phyloP scores from a whole-genome alignment of 768 basidiomycete species.

The Dendrothele bispora region DNA sequence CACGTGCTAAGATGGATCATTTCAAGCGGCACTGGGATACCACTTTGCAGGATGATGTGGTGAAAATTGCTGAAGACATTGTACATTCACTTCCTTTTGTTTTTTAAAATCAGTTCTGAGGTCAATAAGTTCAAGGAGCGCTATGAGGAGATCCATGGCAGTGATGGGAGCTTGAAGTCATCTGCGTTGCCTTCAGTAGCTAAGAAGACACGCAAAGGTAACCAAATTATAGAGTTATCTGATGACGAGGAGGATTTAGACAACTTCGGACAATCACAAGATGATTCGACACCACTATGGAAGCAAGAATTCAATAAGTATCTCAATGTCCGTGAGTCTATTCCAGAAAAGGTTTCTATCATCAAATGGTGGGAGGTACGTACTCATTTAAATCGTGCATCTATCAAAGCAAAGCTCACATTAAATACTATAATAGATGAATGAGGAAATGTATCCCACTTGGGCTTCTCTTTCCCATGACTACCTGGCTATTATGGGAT shows the following conservation, averaged over 20 bases:
- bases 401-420: too few relatives aligned
- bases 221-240: too few relatives aligned
- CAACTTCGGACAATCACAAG: not conserved
- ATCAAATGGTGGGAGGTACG: conserved; percentile 37
- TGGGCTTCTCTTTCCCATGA: conserved; percentile 38
- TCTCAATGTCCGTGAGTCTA: conserved; percentile 12
- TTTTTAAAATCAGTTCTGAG: too few relatives aligned
- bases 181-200: too few relatives aligned
- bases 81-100: too few relatives aligned
- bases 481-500: conserved; percentile 37
- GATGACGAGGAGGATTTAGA: conserved; percentile 10
- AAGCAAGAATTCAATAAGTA: conserved; percentile 22
- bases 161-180: too few relatives aligned
- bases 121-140: too few relatives aligned
- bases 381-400: conserved; percentile 7
- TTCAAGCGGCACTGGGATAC: conserved; percentile 25
- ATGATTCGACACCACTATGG: conserved; percentile 13
- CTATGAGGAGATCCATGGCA: too few relatives aligned
- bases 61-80: too few relatives aligned
- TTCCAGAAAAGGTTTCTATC: conserved; percentile 18
- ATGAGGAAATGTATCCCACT: conserved; percentile 25
- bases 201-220: too few relatives aligned
- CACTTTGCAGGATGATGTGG: conserved; percentile 9
- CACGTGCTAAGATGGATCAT: conserved; percentile 17
- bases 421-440: conserved; percentile 13